Evolutionary conservation across 2,329 filamentous ascomycete species (phyloP).

Genomic region (Paecilomyces variotii): DNA sequence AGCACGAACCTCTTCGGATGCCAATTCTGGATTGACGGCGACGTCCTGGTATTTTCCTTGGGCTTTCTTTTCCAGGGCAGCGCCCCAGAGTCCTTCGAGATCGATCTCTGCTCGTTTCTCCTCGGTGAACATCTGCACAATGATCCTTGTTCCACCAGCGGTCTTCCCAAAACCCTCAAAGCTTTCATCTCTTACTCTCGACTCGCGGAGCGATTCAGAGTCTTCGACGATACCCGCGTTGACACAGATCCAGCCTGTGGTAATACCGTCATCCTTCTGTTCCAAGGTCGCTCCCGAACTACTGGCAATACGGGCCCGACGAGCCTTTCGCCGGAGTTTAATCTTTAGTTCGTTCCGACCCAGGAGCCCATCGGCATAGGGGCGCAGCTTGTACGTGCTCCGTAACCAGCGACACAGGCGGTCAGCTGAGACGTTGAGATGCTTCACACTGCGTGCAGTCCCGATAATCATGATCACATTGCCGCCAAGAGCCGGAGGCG

Average conservation of each 20-base stretch:
- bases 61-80: slow-evolving; percentile 33
- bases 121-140: slow-evolving; percentile 65
- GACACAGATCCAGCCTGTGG: slow-evolving; percentile 93
- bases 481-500: slow-evolving; percentile 76
- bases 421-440: slow-evolving; percentile 84
- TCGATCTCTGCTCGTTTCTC: slow-evolving; percentile 61
- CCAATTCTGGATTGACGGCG: slow-evolving; percentile 16
- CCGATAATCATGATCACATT: slow-evolving; percentile 90
- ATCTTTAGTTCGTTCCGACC: slow-evolving; percentile 87
- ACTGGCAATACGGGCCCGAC: slow-evolving; percentile 72
- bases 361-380: slow-evolving; percentile 78
- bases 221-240: slow-evolving; percentile 68
- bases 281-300: slow-evolving; percentile 51
- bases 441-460: slow-evolving; percentile 84
- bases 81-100: slow-evolving; percentile 57
- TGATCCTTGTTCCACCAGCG: slow-evolving; percentile 51
- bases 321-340: slow-evolving; percentile 70
- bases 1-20: slow-evolving; percentile 16
- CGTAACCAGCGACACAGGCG: slow-evolving; percentile 82
- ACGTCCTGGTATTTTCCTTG: slow-evolving; percentile 25
- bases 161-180: slow-evolving; percentile 70
- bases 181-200: slow-evolving; percentile 13
- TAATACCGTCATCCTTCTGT: slow-evolving; percentile 73
- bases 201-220: slow-evolving; percentile 25
- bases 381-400: slow-evolving; percentile 60